These are phyloP conservation scores for Saturnispora zaruensis DNA, from an alignment of 805 yeast genomes.

Conservation along the genomic window DNA sequence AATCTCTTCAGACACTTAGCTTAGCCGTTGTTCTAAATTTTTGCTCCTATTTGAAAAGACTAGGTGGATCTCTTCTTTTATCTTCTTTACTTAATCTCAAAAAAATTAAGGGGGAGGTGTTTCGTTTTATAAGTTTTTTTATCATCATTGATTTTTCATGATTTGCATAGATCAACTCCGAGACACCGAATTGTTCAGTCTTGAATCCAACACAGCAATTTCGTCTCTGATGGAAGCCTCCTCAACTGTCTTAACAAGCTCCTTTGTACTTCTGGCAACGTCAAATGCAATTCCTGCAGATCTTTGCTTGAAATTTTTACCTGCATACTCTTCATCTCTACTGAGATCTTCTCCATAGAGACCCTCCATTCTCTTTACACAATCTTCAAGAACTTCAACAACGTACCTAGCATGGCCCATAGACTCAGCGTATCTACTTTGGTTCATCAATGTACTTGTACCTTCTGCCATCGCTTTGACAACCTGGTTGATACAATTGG, in stretches of 20 bases:
- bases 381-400: constrained; percentile 76
- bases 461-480: constrained; percentile 86
- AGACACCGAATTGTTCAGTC: constrained; percentile 26
- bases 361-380: constrained; percentile 71
- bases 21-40: neutral
- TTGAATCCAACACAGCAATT: constrained; percentile 70
- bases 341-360: constrained; percentile 41
- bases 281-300: constrained; percentile 95
- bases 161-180: neutral
- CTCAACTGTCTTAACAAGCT: constrained; percentile 90
- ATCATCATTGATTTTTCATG: neutral
- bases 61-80: neutral
- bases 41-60: neutral
- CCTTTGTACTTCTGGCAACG: constrained; percentile 93
- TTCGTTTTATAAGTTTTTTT: neutral
- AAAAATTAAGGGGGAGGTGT: neutral
- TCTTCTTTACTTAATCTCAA: neutral
- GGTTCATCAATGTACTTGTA: constrained; percentile 79
- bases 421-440: constrained; percentile 73
- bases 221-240: constrained; percentile 87
- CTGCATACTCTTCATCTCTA: constrained; percentile 61
- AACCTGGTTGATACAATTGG: constrained; percentile 67
- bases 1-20: neutral
- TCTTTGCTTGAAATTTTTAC: constrained; percentile 83
- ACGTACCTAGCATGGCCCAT: constrained; percentile 91